These are phyloP conservation scores for Mangifera indica DNA, from an alignment of 345 rosid species.

Conservation along the genomic window DNA sequence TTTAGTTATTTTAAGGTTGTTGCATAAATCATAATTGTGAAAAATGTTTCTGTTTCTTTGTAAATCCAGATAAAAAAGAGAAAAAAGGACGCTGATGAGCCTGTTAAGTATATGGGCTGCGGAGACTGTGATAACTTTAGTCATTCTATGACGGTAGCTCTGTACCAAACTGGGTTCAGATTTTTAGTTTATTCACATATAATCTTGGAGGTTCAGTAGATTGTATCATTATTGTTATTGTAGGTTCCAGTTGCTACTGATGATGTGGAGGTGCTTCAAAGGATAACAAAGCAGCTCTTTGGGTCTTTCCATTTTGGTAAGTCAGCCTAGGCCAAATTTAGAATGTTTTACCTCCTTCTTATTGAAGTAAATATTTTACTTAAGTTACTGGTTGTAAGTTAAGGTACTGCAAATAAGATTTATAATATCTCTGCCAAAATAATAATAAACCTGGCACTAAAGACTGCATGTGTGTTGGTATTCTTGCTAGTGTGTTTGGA, in stretches of 20 bases:
- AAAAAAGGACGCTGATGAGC: conserved; percentile 73
- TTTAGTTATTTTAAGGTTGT: neutral
- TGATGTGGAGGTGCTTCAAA: conserved; percentile 72
- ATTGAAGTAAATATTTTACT: neutral
- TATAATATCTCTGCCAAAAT: neutral
- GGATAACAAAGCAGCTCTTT: conserved; percentile 76
- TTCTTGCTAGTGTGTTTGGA: neutral
- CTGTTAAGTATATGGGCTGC: conserved; percentile 87
- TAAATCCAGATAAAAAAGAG: conserved; percentile 72
- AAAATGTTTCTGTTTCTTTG: conserved; percentile 14
- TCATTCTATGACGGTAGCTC: conserved; percentile 74
- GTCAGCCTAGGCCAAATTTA: conserved; percentile 21
- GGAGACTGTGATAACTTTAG: conserved; percentile 89
- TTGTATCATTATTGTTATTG: neutral
- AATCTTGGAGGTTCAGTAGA: conserved; percentile 8
- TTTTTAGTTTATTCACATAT: neutral
- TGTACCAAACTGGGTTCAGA: neutral
- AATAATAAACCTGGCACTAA: neutral
- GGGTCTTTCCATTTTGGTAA: conserved; percentile 69
- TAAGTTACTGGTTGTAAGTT: neutral
- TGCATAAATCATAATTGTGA: conserved; percentile 10
- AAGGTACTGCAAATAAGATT: neutral
- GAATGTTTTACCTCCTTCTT: neutral
- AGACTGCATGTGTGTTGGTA: neutral
- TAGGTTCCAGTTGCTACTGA: conserved; percentile 85